These are phyloP conservation scores for Lodderomyces orthopsilosis DNA, from an alignment of 1,139 yeast genomes.

Conservation along the genomic window DNA sequence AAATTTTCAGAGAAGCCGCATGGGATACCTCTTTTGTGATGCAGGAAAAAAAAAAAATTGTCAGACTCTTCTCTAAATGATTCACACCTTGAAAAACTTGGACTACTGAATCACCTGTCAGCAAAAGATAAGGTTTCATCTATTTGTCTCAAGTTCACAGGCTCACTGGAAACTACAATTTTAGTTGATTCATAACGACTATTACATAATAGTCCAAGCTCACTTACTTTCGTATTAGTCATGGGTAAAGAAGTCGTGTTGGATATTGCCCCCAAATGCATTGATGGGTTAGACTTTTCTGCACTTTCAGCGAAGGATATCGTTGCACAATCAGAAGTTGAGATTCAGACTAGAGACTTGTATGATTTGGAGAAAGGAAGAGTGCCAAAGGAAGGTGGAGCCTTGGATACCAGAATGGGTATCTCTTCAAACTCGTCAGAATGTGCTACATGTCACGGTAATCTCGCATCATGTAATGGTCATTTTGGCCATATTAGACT, in stretches of 20 bases:
- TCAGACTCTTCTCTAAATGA: too few relatives aligned
- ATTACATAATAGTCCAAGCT: too few relatives aligned
- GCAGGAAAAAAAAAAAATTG: neutral
- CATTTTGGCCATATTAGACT: conserved; percentile 94
- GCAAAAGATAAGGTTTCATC: too few relatives aligned
- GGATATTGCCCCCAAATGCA: conserved; percentile 86
- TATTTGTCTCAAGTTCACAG: too few relatives aligned
- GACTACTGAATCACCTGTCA: too few relatives aligned
- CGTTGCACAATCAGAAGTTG: conserved; percentile 91
- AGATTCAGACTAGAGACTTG: conserved; percentile 85
- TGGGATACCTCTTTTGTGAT: neutral
- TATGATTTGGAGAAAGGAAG: conserved; percentile 87
- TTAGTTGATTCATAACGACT: too few relatives aligned
- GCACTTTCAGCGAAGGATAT: conserved; percentile 90
- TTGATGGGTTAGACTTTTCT: conserved; percentile 88
- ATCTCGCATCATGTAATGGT: conserved; percentile 93
- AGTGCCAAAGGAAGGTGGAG: conserved; percentile 76
- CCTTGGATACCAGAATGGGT: conserved; percentile 92
- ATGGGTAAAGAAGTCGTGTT: conserved; percentile 59
- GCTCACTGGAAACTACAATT: too few relatives aligned
- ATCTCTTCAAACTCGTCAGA: conserved; percentile 81
- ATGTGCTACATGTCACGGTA: conserved; percentile 90
- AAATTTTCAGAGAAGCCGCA: neutral
- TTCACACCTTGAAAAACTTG: too few relatives aligned
- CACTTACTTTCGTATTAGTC: too few relatives aligned